phyloP scores from a whole-genome alignment of 2,329 filamentous ascomycete species.

The Aspergillus tubingensis region DNA sequence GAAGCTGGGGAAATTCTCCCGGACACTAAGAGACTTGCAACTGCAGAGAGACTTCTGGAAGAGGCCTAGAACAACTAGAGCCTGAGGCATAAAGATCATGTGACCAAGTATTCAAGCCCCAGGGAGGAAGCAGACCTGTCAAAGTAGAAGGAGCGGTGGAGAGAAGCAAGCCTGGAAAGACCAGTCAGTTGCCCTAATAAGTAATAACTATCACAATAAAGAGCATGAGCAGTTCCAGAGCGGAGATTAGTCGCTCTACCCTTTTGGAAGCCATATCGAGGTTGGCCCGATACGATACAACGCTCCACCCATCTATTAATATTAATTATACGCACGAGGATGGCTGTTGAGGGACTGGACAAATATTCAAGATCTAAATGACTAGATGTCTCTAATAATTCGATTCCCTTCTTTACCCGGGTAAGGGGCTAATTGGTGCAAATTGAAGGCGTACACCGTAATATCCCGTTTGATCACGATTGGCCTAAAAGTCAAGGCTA shows the following conservation, averaged over 20 bases:
- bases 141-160: no score
- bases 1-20: not conserved
- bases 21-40: not conserved
- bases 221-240: not conserved
- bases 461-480: not conserved
- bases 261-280: not conserved
- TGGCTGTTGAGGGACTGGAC: not conserved
- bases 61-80: slow-evolving; percentile 4
- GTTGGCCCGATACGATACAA: not conserved
- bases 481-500: not conserved
- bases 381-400: no score
- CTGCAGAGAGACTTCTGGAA: slow-evolving; percentile 4
- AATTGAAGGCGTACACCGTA: not conserved
- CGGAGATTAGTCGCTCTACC: not conserved
- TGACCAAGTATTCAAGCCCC: not conserved
- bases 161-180: no score
- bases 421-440: not conserved
- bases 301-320: not conserved
- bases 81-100: slow-evolving; percentile 6
- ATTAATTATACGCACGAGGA: not conserved
- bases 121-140: not conserved
- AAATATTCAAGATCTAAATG: not conserved
- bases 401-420: no score
- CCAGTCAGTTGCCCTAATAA: no score
- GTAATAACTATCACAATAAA: not conserved